A percentile compares a stretch with the other conserved stretches of the same genome.
phyloP scores from a whole-genome alignment of 805 yeast genomes.

The Saturnispora bothae region DNA sequence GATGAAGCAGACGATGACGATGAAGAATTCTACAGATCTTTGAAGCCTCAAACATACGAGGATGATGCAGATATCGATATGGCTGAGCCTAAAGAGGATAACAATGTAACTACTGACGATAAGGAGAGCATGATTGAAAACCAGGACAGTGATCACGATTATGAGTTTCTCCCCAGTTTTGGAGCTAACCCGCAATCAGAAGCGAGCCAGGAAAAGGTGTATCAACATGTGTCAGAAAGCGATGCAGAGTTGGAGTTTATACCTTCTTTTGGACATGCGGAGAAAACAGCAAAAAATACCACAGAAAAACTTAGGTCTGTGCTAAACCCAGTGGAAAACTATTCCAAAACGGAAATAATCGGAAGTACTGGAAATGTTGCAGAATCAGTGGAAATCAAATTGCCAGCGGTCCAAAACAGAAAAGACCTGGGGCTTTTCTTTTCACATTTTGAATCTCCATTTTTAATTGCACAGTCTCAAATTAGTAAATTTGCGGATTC shows the following conservation, averaged over 20 bases:
- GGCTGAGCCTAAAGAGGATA: constrained; percentile 13
- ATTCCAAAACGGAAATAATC: constrained; percentile 9
- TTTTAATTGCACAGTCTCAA: constrained; percentile 76
- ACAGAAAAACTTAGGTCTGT: constrained; percentile 57
- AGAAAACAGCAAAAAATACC: constrained; percentile 25
- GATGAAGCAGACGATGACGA: constrained; percentile 15
- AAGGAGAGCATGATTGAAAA: neutral
- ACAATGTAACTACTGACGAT: neutral
- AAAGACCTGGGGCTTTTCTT: constrained; percentile 55
- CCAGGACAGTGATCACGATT: constrained; percentile 23
- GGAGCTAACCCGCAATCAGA: constrained; percentile 21
- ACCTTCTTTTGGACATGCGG: constrained; percentile 38
- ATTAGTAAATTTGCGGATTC: constrained; percentile 44
- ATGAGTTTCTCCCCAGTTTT: constrained; percentile 47
- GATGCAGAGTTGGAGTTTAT: constrained; percentile 5
- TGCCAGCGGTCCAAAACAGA: constrained; percentile 27
- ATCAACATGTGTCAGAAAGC: constrained; percentile 2
- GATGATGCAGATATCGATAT: constrained; percentile 15
- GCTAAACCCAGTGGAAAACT: constrained; percentile 34
- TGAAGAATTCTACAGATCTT: constrained; percentile 16
- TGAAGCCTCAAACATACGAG: constrained; percentile 22
- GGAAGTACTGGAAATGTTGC: constrained; percentile 8
- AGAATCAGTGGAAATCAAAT: constrained; percentile 10
- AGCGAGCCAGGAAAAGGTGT: neutral
- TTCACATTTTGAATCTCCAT: constrained; percentile 77